Base-by-base conservation (phyloP, 2,329 filamentous ascomycete genomes). In the Xylariaceae sp. region DNA sequence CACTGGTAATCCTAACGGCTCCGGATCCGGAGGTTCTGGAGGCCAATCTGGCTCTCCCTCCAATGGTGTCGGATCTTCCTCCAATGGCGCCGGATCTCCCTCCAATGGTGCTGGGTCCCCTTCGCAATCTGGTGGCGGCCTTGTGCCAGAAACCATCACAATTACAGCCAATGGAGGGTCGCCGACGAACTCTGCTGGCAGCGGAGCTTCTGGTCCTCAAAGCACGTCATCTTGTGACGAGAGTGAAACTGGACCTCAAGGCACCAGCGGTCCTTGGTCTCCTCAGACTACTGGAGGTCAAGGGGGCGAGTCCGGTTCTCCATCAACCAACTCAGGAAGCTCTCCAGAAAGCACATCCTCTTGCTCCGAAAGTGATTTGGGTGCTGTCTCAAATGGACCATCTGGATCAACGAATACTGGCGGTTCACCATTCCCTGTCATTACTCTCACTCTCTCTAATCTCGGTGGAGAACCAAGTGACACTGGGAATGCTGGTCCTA, bases 361-460 rank as follows among this genome's bases (percentile, higher is more conserved):
- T 10, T 41, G 40, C 23, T 37, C 35, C 5, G 29, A 29, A 16
- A 33, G 23, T n/a, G 37, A 40, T 4, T 11, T 36, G 23, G 37
- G 40, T 10, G 32, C 42, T 25, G 37, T 25, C 21, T 44, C 46
- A 16, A 37, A 39, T 12, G 17, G 17, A 6, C 36, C 47, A 29
- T 36, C 43, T 5, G 10, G 29, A 39, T 42, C 48, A 8, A 16
- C 12, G n/a, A 44, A 48, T 27, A 49, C 50, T 35, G 56, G 46
- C 35, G 43, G 50, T 22, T 44, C 45, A 17, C 48, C 48, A 37
- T 45, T 54, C 17, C 56, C 57, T 37, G 55, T 55, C 11, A 49
- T 58, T 39, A 60, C 57, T 21, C 25, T 59, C n/a, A 57, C 56
- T 16, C 39, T 50, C 10, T 57, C 56, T 49, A 49, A 52, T 12